These are phyloP conservation scores for Lithohypha guttulata DNA, from an alignment of 2,329 filamentous ascomycete species.

Conservation along the genomic window DNA sequence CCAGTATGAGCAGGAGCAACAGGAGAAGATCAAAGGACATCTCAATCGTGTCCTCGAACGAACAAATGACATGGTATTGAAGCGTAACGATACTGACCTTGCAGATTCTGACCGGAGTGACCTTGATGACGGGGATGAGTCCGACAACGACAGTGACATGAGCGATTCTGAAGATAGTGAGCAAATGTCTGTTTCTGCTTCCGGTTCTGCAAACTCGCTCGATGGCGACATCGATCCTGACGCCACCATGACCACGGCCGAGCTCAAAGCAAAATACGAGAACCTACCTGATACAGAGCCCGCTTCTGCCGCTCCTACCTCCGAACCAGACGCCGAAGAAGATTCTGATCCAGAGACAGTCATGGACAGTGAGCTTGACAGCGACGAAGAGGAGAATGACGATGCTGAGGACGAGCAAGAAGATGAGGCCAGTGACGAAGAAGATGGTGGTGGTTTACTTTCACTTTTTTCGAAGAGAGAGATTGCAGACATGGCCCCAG, in stretches of 20 bases:
- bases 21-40: constrained; percentile 39
- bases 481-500: constrained; percentile 18
- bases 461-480: constrained; percentile 39
- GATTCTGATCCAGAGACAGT: constrained; percentile 28
- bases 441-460: constrained; percentile 33
- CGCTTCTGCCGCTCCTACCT: not conserved
- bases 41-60: constrained; percentile 43
- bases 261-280: constrained; percentile 38
- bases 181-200: constrained; percentile 36
- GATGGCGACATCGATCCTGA: constrained; percentile 33
- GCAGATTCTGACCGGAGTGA: constrained; percentile 15
- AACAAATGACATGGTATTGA: constrained; percentile 51
- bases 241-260: constrained; percentile 36
- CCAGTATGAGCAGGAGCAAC: constrained; percentile 52
- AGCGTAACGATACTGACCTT: constrained; percentile 8
- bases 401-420: constrained; percentile 40
- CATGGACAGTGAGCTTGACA: constrained; percentile 40
- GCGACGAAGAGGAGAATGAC: constrained; percentile 32
- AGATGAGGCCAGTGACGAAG: constrained; percentile 36
- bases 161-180: constrained; percentile 28
- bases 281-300: constrained; percentile 25
- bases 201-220: constrained; percentile 33
- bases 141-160: constrained; percentile 30
- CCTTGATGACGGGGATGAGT: constrained; percentile 15
- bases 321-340: constrained; percentile 23